These are phyloP conservation scores for Apophysomyces variabilis DNA, from an alignment of 371 early-diverging fungal species.

Conservation along the genomic window DNA sequence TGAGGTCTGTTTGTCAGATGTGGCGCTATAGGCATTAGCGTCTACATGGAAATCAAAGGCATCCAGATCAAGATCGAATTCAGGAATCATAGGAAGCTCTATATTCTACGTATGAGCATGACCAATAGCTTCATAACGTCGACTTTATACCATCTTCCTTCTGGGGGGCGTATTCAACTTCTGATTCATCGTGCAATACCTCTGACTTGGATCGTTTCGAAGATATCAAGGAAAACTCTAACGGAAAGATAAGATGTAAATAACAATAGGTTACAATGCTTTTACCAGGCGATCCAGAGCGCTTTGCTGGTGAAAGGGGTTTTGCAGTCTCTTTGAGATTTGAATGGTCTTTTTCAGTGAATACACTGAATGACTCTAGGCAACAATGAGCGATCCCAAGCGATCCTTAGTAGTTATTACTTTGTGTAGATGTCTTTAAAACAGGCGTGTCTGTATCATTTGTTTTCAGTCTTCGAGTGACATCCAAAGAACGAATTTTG, in stretches of 20 bases:
- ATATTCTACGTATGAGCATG: background rate
- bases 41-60: background rate
- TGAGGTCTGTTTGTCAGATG: background rate
- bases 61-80: background rate
- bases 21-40: background rate
- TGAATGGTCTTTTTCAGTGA: background rate
- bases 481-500: background rate
- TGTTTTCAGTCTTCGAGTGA: background rate
- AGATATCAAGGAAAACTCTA: background rate
- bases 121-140: background rate
- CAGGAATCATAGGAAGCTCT: background rate
- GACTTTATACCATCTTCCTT: background rate
- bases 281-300: conserved; percentile 1
- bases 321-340: background rate
- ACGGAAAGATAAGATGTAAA: background rate
- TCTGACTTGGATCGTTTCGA: background rate
- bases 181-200: background rate
- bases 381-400: background rate
- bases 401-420: background rate
- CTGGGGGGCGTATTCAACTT: background rate
- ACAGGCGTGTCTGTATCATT: background rate
- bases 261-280: background rate
- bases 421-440: background rate
- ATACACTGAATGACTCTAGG: background rate
- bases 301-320: background rate